Evolutionary conservation across 2,329 filamentous ascomycete genomes (phyloP).

Genomic region (Talaromyces verruculosus): DNA sequence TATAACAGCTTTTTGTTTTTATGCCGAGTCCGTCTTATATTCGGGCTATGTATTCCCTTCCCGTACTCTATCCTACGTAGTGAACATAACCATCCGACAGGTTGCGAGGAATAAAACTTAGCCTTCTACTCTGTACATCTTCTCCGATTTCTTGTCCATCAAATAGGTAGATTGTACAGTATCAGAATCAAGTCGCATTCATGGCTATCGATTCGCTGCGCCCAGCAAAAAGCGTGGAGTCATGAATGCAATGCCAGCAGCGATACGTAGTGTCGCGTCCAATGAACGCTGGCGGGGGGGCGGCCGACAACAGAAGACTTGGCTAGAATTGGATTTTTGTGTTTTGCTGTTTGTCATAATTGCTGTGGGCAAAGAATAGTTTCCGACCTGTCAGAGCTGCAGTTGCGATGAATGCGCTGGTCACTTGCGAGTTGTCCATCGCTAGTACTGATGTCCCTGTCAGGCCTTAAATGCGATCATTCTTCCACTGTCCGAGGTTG

Average conservation of each 20-base stretch:
- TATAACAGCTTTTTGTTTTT: neutral
- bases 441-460: neutral
- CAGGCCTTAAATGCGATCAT: constrained; percentile 8
- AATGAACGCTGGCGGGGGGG: constrained; percentile 7
- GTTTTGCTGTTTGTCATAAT: constrained; percentile 6
- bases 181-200: neutral
- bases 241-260: constrained; percentile 8
- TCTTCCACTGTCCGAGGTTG: neutral
- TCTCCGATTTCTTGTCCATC: neutral
- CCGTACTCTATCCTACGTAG: too few species aligned
- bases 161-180: neutral
- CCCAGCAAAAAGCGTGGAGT: constrained; percentile 5
- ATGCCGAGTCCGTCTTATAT: neutral
- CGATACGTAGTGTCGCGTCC: constrained; percentile 5
- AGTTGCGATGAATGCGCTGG: constrained; percentile 22
- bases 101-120: neutral
- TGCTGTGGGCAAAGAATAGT: neutral
- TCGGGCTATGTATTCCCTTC: neutral
- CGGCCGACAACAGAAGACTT: neutral
- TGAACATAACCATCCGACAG: too few species aligned
- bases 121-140: neutral
- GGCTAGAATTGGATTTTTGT: neutral
- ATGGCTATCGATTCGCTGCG: neutral
- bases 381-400: constrained; percentile 19
- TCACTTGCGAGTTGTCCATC: constrained; percentile 22